Percentiles rank a stretch among this genome's conserved stretches.
These are phyloP conservation scores for Leptographium wingfieldii DNA, from an alignment of 2,329 filamentous ascomycete species.

Conservation along the genomic window DNA sequence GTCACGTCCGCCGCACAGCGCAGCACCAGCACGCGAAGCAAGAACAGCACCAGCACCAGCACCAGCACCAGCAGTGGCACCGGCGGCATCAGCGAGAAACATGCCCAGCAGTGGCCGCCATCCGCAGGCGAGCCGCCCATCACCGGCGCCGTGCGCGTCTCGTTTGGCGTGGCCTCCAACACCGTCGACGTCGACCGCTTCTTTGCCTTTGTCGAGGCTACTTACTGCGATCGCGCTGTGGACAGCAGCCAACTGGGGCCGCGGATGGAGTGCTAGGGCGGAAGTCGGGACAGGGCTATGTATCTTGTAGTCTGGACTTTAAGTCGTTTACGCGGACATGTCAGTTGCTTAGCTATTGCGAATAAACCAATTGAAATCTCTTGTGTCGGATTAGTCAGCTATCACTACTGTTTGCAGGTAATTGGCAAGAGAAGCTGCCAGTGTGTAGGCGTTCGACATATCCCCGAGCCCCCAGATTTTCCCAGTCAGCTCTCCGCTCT, in stretches of 20 bases:
- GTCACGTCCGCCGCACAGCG: background rate
- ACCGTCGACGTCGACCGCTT: slow-evolving; percentile 23
- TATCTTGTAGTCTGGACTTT: no score
- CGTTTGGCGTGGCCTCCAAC: slow-evolving; percentile 25
- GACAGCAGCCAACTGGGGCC: slow-evolving; percentile 6
- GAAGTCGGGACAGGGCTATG: no score
- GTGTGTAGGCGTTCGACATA: no score
- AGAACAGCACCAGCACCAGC: background rate
- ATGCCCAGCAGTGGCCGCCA: background rate
- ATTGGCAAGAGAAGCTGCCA: no score
- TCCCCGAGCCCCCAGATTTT: no score
- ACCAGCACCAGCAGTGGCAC: background rate
- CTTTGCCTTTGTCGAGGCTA: slow-evolving; percentile 19
- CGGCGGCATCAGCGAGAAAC: background rate
- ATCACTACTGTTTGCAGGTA: background rate
- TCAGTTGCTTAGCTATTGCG: no score
- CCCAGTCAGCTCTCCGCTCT: background rate
- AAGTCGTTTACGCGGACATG: no score
- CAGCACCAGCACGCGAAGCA: background rate
- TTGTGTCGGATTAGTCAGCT: background rate
- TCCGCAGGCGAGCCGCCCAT: background rate
- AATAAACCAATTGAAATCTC: no score
- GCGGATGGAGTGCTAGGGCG: slow-evolving; percentile 7
- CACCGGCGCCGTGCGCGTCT: slow-evolving; percentile 25
- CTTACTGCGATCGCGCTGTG: slow-evolving; percentile 19